Evolutionary conservation across 768 basidiomycete genomes (phyloP), one percentile per base, ranked within the genome.

Genomic region (Boletellus ananiceps): DNA sequence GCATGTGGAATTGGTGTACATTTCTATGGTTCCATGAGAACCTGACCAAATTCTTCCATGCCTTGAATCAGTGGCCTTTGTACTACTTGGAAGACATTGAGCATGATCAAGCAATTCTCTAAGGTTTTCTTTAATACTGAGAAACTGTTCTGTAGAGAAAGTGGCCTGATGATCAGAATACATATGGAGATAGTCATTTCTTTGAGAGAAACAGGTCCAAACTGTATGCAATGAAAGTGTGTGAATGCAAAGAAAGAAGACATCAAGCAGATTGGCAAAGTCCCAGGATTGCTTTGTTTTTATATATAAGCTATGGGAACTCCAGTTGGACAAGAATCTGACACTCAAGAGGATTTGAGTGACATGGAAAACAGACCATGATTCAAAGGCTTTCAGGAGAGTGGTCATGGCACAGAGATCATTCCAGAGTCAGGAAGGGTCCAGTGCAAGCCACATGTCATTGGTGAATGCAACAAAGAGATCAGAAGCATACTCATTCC

Each of bases 301-400:
- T n/a, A 32, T 52, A 4, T 40, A 40, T 11, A 52, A 13, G 1
- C 41, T 38, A 44, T 52, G 18, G 3, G 51, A 47, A n/a, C n/a
- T n/a, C n/a, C n/a, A n/a, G 33, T 52, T 52, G 23, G 51, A 37
- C 14, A 52, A 8, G 39, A 52, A 52, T 4, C 29, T 49, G 32
- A 52, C 43, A 2, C 51, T 52, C 4, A 45, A 13, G 2, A 52
- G 38, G 2, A 0, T 41, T 7, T 49, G 2, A 0, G 16, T 5
- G 6, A 49, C 21, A 13, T 27, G 34, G 27, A 43, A 44, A 12
- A 49, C 38, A 4, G 51, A 48, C 51, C 51, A 52, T 13, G 43
- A 49, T 18, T 36, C 4, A 0, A 52, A 5, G 11, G 46, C 51
- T 4, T 48, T 37, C 13, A 44, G 7, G 14, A 52, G 46, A 5